Evolutionary conservation across 306 rosid species (phyloP), one percentile per base, ranked within the genome.

Genomic region (Hylodesmum podocarpum): DNA sequence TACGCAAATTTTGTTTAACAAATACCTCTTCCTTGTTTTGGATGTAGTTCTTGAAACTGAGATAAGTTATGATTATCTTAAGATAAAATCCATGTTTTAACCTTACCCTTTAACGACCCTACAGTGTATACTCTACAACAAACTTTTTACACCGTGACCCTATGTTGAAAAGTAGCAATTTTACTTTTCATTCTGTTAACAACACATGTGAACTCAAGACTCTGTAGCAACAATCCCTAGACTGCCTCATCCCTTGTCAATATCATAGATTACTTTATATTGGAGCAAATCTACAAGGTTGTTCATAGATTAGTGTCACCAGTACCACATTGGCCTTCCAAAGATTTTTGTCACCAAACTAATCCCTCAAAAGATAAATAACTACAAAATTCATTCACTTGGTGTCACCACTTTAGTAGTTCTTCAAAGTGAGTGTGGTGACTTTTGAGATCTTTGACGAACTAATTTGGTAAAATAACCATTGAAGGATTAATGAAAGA

Each of bases 21-120:
- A 75, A 75, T 18, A 49, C 10, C 19, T 31, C 28, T 59, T 80
- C 76, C 57, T 43, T 62, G 41, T 57, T 75, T 66, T 69, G 66
- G 5, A 22, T 58, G 37, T 46, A 53, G 47, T 19, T 67, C 25
- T 46, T 18, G 8, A 67, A 51, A 41, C 41, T 47, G 47, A 43
- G 4, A 62, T 44, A 2, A 28, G 47, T 61, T 19, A 36, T 19
- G 49, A 46, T 61, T 44, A 62, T 21, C 78, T 75, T 55, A 51
- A 72, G 59, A 29, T 55, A 46, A 33, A 44, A 39, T 14, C 43
- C 41, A 44, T 6, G 12, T 47, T 43, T 44, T 63, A 29, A 33
- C 54, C 40, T 16, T 19, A 31, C 19, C 78, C 28, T 25, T 66
- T 27, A 15, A 76, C 4, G 75, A 29, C 21, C 51, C 50, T 62